Percentiles rank a stretch among this genome's conserved stretches.
Evolutionary conservation across 805 yeast genomes (phyloP).

Genomic region (Wickerhamiella kurtzmanii): DNA sequence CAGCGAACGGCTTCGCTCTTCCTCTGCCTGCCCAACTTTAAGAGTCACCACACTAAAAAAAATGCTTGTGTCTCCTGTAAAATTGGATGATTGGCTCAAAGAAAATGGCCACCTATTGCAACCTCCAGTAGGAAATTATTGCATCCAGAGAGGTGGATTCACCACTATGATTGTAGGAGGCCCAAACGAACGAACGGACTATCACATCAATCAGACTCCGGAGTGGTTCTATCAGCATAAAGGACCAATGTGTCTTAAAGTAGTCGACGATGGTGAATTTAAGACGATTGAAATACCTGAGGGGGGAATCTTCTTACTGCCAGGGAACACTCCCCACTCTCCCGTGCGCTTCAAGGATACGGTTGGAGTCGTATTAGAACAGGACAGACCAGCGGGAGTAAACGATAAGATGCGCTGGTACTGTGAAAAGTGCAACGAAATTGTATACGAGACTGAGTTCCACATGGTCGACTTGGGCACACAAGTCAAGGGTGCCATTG

Average conservation of each 20-base stretch:
- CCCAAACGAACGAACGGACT: constrained; percentile 87
- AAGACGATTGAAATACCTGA: constrained; percentile 62
- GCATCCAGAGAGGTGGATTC: constrained; percentile 82
- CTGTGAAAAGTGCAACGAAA: constrained; percentile 52
- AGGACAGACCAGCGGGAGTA: constrained; percentile 64
- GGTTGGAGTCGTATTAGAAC: constrained; percentile 83
- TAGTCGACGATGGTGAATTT: constrained; percentile 59
- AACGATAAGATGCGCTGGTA: constrained; percentile 80
- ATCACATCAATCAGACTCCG: constrained; percentile 87
- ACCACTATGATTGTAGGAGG: constrained; percentile 96
- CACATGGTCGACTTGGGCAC: constrained; percentile 75
- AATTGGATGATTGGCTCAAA: constrained; percentile 65
- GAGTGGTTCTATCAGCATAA: constrained; percentile 84
- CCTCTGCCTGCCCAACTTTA: too few relatives aligned
- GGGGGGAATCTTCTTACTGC: constrained; percentile 80
- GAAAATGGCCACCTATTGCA: constrained; percentile 63
- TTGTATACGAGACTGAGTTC: constrained; percentile 57
- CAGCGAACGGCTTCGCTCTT: too few relatives aligned
- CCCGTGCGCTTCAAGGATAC: constrained; percentile 81
- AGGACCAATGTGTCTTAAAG: constrained; percentile 72
- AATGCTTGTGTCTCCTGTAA: constrained; percentile 39
- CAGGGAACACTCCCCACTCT: constrained; percentile 75
- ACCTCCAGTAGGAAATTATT: constrained; percentile 87
- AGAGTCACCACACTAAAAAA: too few relatives aligned
- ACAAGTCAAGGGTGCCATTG: constrained; percentile 74